phyloP scores from a whole-genome alignment of 139 green algal species.

The Tetraselmis chui region DNA sequence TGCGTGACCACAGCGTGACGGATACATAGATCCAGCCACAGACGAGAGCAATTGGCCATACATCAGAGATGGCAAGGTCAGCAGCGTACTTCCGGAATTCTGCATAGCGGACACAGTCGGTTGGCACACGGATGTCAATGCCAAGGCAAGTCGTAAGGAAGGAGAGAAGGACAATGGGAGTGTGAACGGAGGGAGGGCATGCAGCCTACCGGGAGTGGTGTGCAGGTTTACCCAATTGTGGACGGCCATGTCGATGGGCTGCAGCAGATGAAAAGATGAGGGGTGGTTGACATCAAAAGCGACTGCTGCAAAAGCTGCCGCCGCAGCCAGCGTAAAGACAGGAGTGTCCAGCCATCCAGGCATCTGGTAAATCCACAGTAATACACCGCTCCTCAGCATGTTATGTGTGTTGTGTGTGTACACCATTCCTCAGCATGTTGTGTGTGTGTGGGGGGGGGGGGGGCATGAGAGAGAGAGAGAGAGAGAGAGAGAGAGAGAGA shows the following conservation, averaged over 20 bases:
- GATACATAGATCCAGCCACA: not conserved
- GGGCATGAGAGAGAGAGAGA: no score
- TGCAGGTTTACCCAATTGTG: not conserved
- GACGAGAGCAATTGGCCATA: not conserved
- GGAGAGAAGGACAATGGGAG: no score
- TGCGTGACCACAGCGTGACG: not conserved
- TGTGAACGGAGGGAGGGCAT: no score
- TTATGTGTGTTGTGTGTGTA: no score
- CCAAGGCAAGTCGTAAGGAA: no score
- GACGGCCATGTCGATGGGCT: not conserved
- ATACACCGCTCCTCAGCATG: no score
- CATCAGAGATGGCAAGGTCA: not conserved
- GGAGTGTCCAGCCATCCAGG: not conserved
- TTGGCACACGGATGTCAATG: no score
- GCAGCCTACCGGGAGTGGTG: not conserved
- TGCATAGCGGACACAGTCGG: no score
- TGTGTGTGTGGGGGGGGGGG: no score
- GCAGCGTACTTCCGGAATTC: not conserved
- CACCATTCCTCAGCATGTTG: no score
- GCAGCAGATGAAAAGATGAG: not conserved
- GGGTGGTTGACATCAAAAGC: not conserved
- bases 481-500: no score
- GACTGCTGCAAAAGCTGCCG: not conserved
- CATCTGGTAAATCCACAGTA: no score
- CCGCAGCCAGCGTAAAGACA: not conserved